phyloP scores from a whole-genome alignment of 768 basidiomycete genomes.

The Serendipita vermifera region DNA sequence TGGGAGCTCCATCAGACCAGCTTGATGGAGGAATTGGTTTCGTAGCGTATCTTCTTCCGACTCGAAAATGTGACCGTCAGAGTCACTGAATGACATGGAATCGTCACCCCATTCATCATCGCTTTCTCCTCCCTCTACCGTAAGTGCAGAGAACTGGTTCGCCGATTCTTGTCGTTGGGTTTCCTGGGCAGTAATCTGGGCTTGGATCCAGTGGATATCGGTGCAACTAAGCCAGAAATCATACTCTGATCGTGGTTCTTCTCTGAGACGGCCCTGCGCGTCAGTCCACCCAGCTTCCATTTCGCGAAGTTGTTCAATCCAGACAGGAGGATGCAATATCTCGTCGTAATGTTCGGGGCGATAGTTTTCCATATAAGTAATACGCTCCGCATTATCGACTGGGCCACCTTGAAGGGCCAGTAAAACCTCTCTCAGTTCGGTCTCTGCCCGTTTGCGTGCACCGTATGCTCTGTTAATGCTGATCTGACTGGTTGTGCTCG shows the following conservation, averaged over 20 bases:
- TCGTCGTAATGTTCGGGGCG: slow-evolving; percentile 39
- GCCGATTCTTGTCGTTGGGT: too few relatives aligned
- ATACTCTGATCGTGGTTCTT: slow-evolving; percentile 21
- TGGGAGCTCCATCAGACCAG: slow-evolving; percentile 27
- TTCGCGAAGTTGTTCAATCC: slow-evolving; percentile 23
- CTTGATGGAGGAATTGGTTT: too few relatives aligned
- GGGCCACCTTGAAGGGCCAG: slow-evolving; percentile 25
- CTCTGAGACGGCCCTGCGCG: neutral
- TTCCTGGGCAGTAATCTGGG: neutral
- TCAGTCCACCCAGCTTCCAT: slow-evolving; percentile 1
- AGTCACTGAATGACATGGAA: neutral
- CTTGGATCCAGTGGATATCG: slow-evolving; percentile 34
- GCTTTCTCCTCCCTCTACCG: too few relatives aligned
- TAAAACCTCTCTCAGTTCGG: slow-evolving; percentile 37
- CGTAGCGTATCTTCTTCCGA: too few relatives aligned
- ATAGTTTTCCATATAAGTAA: slow-evolving; percentile 30
- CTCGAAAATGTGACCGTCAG: neutral
- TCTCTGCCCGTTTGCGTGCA: slow-evolving; percentile 33
- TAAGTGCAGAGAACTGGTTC: too few relatives aligned
- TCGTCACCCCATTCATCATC: neutral
- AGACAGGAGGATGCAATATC: slow-evolving; percentile 33
- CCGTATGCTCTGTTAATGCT: slow-evolving; percentile 26
- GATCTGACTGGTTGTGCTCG: slow-evolving; percentile 23
- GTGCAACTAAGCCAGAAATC: slow-evolving; percentile 34
- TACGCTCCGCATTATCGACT: slow-evolving; percentile 29